These are phyloP conservation scores for Volvox carteri DNA, from an alignment of 163 green algal species.

Conservation along the genomic window DNA sequence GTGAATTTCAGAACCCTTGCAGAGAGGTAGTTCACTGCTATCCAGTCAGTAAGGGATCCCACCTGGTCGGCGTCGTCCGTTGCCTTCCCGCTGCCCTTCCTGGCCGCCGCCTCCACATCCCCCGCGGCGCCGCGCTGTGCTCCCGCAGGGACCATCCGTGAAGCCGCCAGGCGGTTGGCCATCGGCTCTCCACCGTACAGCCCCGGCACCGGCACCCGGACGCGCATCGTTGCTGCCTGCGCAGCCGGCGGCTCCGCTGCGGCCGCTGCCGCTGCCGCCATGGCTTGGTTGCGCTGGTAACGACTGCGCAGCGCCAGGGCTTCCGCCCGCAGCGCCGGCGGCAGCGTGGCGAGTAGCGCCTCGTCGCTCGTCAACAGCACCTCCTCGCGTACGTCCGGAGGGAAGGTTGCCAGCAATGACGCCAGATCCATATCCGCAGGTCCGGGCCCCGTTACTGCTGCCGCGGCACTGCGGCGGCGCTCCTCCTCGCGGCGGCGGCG, in stretches of 20 bases:
- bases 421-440: constrained; percentile 85
- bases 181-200: background rate
- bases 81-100: background rate
- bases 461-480: constrained; percentile 36
- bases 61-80: constrained; percentile 38
- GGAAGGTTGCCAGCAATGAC: constrained; percentile 90
- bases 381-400: constrained; percentile 91
- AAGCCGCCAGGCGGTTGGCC: background rate
- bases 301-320: constrained; percentile 74
- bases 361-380: constrained; percentile 86
- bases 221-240: background rate
- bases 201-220: constrained; percentile 14
- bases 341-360: constrained; percentile 85
- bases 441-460: constrained; percentile 32
- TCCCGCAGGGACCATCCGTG: background rate
- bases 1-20: too few species aligned
- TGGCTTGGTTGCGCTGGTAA: constrained; percentile 52
- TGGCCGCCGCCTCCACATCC: background rate
- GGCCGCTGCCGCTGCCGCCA: constrained; percentile 31
- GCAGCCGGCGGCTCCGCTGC: background rate
- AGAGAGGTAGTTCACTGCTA: too few species aligned
- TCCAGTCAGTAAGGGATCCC: too few species aligned
- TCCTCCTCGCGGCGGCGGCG: constrained; percentile 39
- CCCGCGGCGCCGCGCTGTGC: background rate
- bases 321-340: constrained; percentile 84